Conservation (phyloP, 495 filamentous ascomycete genomes). For the Neurospora sp. region DNA sequence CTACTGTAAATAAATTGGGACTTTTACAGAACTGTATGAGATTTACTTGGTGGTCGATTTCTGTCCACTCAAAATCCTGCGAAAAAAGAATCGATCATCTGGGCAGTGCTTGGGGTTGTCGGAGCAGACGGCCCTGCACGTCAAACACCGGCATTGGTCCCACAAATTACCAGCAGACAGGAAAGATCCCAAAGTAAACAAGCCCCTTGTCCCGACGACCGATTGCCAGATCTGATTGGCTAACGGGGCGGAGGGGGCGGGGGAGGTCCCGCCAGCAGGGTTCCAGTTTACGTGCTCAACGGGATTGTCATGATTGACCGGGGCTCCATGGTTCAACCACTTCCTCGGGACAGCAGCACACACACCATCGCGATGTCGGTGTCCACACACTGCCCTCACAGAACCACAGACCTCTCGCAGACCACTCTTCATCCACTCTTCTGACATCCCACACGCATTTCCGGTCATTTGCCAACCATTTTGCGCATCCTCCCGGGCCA, state of each 20-base stretch:
- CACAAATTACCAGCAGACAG: background rate
- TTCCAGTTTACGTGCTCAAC: slow-evolving; percentile 15
- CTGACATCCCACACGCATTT: background rate
- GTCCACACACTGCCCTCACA: background rate
- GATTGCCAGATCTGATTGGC: slow-evolving; percentile 1
- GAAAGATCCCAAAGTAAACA: background rate
- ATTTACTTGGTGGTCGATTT: background rate
- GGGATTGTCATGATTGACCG: slow-evolving; percentile 19
- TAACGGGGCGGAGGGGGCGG: slow-evolving; percentile 5
- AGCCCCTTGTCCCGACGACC: slow-evolving; percentile 1
- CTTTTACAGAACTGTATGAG: background rate
- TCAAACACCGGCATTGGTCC: background rate
- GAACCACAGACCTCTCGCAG: background rate
- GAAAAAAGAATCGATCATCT: background rate
- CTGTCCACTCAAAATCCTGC: background rate
- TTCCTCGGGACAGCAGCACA: slow-evolving; percentile 17
- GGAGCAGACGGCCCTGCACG: background rate
- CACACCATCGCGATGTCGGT: background rate
- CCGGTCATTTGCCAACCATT: background rate
- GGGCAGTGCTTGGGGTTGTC: background rate
- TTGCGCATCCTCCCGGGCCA: background rate
- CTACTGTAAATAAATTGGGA: background rate
- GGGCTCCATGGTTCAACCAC: slow-evolving; percentile 23
- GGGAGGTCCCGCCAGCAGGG: slow-evolving; percentile 11
- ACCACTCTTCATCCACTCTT: background rate